Evolutionary conservation across 2,329 filamentous ascomycete species (phyloP).

Genomic region (Lachnellula willkommii): DNA sequence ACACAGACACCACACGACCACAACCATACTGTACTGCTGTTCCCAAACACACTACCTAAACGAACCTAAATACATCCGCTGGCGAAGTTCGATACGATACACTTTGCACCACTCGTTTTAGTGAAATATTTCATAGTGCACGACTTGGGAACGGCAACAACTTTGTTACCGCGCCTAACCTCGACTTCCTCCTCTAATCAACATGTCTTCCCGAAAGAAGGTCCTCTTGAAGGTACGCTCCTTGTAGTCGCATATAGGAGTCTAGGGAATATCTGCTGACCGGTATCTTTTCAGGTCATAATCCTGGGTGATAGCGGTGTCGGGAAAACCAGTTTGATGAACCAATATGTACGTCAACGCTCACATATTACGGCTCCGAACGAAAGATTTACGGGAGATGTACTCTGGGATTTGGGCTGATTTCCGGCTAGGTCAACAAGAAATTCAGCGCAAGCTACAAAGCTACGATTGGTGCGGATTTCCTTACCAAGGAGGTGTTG

Average conservation of each 20-base stretch:
- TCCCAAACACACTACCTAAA: background rate
- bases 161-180: conserved; percentile 21
- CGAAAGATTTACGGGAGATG: background rate
- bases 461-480: conserved; percentile 97
- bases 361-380: conserved; percentile 2
- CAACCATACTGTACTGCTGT: background rate
- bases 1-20: background rate
- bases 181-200: conserved; percentile 8
- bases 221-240: conserved; percentile 59
- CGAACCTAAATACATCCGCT: background rate
- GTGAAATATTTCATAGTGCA: background rate
- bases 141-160: background rate
- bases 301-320: conserved; percentile 98
- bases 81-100: background rate
- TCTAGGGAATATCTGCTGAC: background rate
- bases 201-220: conserved; percentile 60
- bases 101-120: background rate
- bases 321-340: conserved; percentile 99
- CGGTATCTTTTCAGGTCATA: conserved; percentile 64
- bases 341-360: conserved; percentile 85
- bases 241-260: background rate
- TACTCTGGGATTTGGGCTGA: conserved; percentile 10
- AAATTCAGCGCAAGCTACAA: conserved; percentile 99
- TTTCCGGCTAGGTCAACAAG: conserved; percentile 79
- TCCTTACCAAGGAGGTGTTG: conserved; percentile 94